Evolutionary conservation across 768 basidiomycete species (phyloP).

Genomic region (Russula earlei): DNA sequence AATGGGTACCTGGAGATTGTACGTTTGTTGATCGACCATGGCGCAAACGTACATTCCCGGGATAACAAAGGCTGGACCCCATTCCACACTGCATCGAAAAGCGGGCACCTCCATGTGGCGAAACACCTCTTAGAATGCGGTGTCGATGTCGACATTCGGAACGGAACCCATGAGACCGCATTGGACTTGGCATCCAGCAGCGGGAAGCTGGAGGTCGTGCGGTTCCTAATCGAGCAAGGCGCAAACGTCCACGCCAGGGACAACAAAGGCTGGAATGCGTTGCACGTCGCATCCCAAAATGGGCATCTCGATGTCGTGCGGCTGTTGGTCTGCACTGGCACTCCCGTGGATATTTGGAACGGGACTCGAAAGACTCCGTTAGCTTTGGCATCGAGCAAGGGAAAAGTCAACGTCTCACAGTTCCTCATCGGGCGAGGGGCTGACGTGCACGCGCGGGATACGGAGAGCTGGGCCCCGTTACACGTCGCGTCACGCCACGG

Average conservation of each 20-base stretch:
- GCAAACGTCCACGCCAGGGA: not conserved
- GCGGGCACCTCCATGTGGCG: not conserved
- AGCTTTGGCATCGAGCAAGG: conserved; percentile 32
- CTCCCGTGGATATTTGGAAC: not conserved
- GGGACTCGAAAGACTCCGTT: conserved; percentile 30
- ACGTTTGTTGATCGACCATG: not conserved
- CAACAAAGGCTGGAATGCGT: not conserved
- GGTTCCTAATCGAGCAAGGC: not conserved
- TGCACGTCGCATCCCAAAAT: not conserved
- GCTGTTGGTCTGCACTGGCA: not conserved
- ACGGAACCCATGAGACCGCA: not conserved
- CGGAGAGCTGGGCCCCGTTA: not conserved
- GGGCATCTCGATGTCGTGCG: not conserved
- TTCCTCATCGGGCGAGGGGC: not conserved
- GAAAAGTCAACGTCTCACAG: not conserved
- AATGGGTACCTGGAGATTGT: not conserved
- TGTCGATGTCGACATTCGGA: not conserved
- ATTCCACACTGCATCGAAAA: not conserved
- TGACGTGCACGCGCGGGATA: not conserved
- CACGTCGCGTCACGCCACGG: not conserved
- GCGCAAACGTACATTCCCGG: not conserved
- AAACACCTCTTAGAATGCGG: not conserved
- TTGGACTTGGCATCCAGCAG: not conserved
- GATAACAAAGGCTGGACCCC: not conserved
- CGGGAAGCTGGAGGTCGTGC: not conserved